Conservation (phyloP, 2,329 filamentous ascomycete genomes). For the Arthroderma uncinatum region DNA sequence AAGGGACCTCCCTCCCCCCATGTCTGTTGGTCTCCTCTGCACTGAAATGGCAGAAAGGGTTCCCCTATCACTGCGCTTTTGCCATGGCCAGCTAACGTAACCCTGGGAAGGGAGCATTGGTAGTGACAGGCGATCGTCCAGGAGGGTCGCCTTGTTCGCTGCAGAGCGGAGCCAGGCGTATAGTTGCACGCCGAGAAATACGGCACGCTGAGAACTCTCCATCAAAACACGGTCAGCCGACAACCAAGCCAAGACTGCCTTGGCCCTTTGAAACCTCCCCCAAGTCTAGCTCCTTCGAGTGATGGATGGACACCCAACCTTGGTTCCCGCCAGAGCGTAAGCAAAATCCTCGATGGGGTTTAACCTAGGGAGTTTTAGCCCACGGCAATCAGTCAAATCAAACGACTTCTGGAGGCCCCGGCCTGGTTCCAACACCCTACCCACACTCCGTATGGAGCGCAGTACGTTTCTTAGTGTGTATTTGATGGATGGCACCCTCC, state of each 20-base stretch:
- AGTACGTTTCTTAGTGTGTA: background rate
- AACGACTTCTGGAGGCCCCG: no score
- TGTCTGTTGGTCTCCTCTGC: background rate
- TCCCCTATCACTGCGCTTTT: no score
- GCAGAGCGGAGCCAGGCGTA: constrained; percentile 26
- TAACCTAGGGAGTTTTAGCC: no score
- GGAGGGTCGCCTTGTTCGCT: constrained; percentile 10
- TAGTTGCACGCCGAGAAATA: constrained; percentile 20
- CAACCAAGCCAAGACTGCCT: constrained; percentile 7
- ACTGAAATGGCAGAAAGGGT: background rate
- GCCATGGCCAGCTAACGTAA: no score
- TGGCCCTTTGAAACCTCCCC: constrained; percentile 2
- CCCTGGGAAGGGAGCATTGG: no score
- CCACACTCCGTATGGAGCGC: background rate
- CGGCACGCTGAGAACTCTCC: background rate
- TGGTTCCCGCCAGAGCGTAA: background rate
- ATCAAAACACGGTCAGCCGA: constrained; percentile 8
- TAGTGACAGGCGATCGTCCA: constrained; percentile 1
- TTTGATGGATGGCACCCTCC: background rate
- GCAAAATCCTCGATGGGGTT: no score
- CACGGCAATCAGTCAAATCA: no score
- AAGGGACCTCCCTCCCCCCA: background rate
- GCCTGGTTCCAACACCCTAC: no score
- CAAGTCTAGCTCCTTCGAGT: constrained; percentile 5
- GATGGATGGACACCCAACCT: constrained; percentile 1